A percentile compares a stretch with the other conserved stretches of the same genome.
phyloP scores from a whole-genome alignment of 177 flowering plant species.

The Vitis hybrid region DNA sequence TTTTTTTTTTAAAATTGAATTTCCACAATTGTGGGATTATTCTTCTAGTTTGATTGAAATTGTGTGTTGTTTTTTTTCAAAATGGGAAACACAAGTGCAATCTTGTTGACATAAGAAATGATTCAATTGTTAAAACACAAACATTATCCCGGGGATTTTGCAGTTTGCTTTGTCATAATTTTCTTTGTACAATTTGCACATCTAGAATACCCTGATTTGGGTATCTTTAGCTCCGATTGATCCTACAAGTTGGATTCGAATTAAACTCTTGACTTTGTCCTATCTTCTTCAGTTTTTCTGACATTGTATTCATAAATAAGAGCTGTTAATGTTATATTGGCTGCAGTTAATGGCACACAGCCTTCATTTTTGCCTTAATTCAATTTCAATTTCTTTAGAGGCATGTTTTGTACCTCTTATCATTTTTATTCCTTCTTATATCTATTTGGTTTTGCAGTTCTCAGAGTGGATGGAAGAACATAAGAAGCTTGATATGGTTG shows the following conservation, averaged over 20 bases:
- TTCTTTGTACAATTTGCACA: too few species aligned
- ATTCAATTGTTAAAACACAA: too few species aligned
- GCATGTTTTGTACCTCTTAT: background rate
- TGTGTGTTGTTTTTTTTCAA: too few species aligned
- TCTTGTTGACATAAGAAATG: too few species aligned
- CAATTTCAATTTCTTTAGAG: background rate
- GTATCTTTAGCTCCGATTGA: too few species aligned
- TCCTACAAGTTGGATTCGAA: background rate
- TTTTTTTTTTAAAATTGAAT: too few species aligned
- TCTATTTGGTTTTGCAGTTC: conserved; percentile 42
- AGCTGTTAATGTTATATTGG: background rate
- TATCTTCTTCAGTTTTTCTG: background rate
- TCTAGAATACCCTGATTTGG: too few species aligned
- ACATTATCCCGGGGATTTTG: too few species aligned
- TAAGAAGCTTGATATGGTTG: conserved; percentile 42
- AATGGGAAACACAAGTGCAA: too few species aligned
- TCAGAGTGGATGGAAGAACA: conserved; percentile 78
- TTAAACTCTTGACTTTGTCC: background rate
- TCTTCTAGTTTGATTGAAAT: too few species aligned
- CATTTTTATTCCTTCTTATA: background rate
- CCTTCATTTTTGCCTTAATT: background rate
- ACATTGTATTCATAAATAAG: background rate
- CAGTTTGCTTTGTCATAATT: too few species aligned
- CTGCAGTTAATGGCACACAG: background rate
- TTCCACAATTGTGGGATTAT: too few species aligned